Base-by-base conservation (phyloP, 139 green algal genomes). In the Chlorella sorokiniana region DNA sequence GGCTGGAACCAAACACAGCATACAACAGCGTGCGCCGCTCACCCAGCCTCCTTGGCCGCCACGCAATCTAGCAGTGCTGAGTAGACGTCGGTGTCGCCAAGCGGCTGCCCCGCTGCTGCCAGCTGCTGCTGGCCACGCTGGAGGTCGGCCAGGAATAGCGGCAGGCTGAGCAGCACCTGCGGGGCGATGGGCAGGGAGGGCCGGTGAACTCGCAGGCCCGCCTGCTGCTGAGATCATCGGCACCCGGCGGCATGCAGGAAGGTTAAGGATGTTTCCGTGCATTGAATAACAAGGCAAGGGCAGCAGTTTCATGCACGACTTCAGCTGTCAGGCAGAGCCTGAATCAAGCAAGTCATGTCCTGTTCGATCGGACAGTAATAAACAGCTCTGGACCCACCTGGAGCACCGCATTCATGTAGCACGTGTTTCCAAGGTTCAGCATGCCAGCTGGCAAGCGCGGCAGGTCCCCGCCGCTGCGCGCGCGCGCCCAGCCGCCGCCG, bases 361-460 rank as follows among this genome's bases (percentile, higher is more conserved):
- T 16, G 16, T 16, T 56, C 48, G 48, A n/a, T n/a, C n/a, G n/a
- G n/a, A n/a, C n/a, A n/a, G n/a, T n/a, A n/a, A n/a, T n/a, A n/a
- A n/a, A n/a, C n/a, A n/a, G n/a, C n/a, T n/a, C n/a, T n/a, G 1
- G 56, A 54, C 20, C 14, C 48, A 63, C 91, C 92, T 98, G 92
- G 71, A 98, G 84, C 25, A 97, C 89, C 54, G 90, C 93, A 88
- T 95, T 98, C 89, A 98, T 94, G 89, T 98, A 98, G 90, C 95
- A 98, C 2, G 95, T 98, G 89, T 98, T 98, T 81, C 95, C 95
- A 42, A 98, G 86, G 88, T 98, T 98, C 81, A 91, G 91, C 25
- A 98, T 83, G 3, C 95, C 95, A 29, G 42, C 64, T 0, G 68
- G 83, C 42, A 63, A 35, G 16, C 37, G 33, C 9, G 62, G 41